phyloP scores from a whole-genome alignment of 345 rosid species.

The Syzygium jambos region DNA sequence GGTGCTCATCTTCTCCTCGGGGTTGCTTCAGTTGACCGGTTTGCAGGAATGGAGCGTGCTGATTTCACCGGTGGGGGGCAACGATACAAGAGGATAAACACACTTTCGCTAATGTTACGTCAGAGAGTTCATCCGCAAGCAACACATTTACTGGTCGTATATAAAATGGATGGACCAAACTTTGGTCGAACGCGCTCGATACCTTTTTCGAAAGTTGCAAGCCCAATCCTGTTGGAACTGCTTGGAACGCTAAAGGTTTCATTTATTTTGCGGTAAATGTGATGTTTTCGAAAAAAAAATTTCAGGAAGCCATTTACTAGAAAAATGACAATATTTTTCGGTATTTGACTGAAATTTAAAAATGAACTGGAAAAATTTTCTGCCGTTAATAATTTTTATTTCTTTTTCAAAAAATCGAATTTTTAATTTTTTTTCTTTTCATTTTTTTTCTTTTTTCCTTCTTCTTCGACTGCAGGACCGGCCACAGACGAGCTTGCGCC shows the following conservation, averaged over 20 bases:
- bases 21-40: neutral
- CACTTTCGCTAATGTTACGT: neutral
- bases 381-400: no score
- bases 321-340: no score
- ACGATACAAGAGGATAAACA: neutral
- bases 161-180: neutral
- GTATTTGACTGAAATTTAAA: no score
- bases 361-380: no score
- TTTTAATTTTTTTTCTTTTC: no score
- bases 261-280: fast-evolving
- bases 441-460: no score
- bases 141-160: neutral
- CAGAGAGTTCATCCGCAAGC: neutral
- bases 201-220: neutral
- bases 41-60: neutral
- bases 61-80: neutral
- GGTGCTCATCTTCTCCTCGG: neutral
- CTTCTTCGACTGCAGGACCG: no score
- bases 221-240: neutral
- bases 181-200: neutral
- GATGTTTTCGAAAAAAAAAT: no score
- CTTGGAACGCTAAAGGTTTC: neutral
- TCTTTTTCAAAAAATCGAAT: no score
- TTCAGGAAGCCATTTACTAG: no score
- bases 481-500: no score